These are phyloP conservation scores for Syzygium syzygioides DNA, from an alignment of 441 rosid genomes.

Conservation along the genomic window DNA sequence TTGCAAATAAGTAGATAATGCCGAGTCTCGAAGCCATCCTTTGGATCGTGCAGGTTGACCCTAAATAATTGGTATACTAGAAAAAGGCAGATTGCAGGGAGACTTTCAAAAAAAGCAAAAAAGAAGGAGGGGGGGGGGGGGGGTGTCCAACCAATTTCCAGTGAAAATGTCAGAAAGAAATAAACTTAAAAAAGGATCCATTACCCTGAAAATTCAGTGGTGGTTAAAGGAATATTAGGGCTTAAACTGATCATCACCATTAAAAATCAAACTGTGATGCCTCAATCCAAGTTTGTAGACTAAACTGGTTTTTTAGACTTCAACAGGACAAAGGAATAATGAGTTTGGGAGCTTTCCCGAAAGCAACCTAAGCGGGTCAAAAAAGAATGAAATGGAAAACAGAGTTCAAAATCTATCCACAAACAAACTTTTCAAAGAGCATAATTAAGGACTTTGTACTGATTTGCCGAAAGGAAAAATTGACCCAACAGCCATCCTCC, in stretches of 20 bases:
- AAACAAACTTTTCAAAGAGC: background rate
- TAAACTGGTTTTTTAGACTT: background rate
- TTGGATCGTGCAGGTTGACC: conserved; percentile 13
- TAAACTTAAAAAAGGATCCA: background rate
- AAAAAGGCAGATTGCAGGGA: background rate
- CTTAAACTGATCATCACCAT: background rate
- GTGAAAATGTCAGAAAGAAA: background rate
- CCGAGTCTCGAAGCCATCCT: background rate
- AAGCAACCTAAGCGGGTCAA: background rate
- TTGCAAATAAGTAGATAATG: background rate
- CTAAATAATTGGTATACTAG: background rate
- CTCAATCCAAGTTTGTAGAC: background rate
- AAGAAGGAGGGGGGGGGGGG: no score
- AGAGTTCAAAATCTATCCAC: background rate
- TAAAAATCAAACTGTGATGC: background rate
- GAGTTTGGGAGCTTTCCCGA: background rate
- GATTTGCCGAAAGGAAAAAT: background rate
- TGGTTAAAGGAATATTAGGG: background rate
- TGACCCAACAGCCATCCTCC: background rate
- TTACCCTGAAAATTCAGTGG: background rate
- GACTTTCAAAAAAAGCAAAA: background rate
- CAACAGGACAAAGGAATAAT: background rate
- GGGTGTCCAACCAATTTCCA: background rate
- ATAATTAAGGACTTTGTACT: background rate
- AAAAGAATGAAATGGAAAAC: background rate